Evolutionary conservation across 129 eudicot genomes (phyloP).

Genomic region (Tagetes erecta): DNA sequence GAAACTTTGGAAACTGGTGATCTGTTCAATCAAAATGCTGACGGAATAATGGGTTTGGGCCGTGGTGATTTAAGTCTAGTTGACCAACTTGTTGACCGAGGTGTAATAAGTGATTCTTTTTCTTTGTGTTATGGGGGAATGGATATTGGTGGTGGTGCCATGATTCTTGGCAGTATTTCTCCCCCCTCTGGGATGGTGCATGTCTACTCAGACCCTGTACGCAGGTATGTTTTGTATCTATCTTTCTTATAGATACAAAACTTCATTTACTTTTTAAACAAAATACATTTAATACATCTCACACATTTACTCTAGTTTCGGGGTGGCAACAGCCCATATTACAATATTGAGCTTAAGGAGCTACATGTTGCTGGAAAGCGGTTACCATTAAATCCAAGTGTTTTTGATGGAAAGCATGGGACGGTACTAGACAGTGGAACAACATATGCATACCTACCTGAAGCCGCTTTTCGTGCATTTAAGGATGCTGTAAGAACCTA

Average conservation of each 20-base stretch:
- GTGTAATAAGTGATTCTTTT: too few species aligned
- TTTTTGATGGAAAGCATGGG: slow-evolving; percentile 87
- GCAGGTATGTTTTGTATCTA: too few species aligned
- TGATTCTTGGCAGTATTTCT: too few species aligned
- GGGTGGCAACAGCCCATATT: slow-evolving; percentile 99
- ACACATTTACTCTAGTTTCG: slow-evolving; percentile 99
- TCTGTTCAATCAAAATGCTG: slow-evolving; percentile 90
- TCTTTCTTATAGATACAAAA: slow-evolving; percentile 35
- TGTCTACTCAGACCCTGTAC: too few species aligned
- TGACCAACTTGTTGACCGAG: too few species aligned
- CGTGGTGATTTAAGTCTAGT: too few species aligned
- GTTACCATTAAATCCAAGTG: slow-evolving; percentile 53
- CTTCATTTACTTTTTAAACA: slow-evolving; percentile 44
- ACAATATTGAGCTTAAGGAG: slow-evolving; percentile 93
- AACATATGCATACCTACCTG: slow-evolving; percentile 89
- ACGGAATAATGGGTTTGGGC: too few species aligned
- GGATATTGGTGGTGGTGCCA: too few species aligned
- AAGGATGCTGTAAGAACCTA: slow-evolving; percentile 67
- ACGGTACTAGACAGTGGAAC: slow-evolving; percentile 90
- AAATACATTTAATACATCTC: slow-evolving; percentile 76
- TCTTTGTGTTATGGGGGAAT: too few species aligned
- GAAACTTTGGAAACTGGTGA: slow-evolving; percentile 93
- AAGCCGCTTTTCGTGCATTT: slow-evolving; percentile 79
- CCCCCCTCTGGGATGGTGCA: too few species aligned
- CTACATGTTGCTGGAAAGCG: slow-evolving; percentile 89